Conservation (phyloP, 257 asterid genomes). For the Ilex asprella region DNA sequence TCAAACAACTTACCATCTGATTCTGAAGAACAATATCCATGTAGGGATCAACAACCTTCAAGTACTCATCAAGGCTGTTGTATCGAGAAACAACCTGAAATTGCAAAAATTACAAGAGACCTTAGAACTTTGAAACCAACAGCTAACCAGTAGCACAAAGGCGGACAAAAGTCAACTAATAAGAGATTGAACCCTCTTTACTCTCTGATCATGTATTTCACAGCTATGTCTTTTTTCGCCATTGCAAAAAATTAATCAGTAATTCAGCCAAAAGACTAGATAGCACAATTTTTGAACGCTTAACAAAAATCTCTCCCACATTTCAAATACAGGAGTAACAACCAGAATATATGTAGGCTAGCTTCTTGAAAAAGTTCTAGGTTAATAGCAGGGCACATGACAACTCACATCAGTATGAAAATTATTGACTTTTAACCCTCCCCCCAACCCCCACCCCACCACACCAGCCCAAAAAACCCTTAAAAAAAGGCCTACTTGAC, state of each 20-base stretch:
- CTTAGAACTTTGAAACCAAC: neutral
- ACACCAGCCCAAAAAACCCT: too few species aligned
- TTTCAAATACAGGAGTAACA: neutral
- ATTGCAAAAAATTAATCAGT: neutral
- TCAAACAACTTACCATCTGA: conserved; percentile 52
- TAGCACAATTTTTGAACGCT: neutral
- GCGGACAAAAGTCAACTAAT: neutral
- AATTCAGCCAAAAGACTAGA: neutral
- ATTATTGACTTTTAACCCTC: too few species aligned
- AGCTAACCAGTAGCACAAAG: neutral
- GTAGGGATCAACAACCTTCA: conserved; percentile 63
- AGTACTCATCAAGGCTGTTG: conserved; percentile 44
- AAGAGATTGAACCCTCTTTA: neutral
- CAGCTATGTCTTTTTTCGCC: neutral
- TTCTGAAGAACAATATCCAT: conserved; percentile 65
- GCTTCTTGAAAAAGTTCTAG: neutral
- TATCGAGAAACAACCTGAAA: conserved; percentile 66
- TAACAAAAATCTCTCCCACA: neutral
- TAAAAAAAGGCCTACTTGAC: neutral
- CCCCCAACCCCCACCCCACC: too few species aligned
- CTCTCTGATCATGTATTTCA: neutral
- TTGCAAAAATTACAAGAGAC: conserved; percentile 4
- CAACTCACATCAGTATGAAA: neutral
- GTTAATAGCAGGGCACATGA: neutral
- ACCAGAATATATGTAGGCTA: neutral